Evolutionary conservation across 228 moss, liverwort and hornwort species (phyloP), one percentile per base, ranked within the genome.

Genomic region (Sphagnum magellanicum): DNA sequence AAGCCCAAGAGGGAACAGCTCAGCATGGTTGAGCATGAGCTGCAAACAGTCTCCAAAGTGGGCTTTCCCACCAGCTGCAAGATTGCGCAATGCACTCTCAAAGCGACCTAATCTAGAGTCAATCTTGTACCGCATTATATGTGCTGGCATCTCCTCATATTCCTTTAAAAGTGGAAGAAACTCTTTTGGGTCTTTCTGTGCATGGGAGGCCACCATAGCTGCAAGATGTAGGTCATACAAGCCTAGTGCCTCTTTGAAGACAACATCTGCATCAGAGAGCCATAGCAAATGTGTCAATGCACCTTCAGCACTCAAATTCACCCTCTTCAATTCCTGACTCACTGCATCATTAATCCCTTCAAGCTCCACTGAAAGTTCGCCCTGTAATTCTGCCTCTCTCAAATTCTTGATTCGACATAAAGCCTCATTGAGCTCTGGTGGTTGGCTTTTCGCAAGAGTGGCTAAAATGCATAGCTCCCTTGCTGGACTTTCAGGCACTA

Each of bases 151-250:
- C 47, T 86, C 87, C 70, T 88, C 92, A 47, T 93, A 84, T 75
- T 92, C 87, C 67, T 83, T 89, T 59, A 98, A 76, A 63, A 94
- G 81, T 14, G 98, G 98, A 58, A 98, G 79, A 71, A 98, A 98
- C 69, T 98, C 98, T 70, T 94, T 98, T 5, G 98, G 98, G 74
- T 98, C 98, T 79, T 79, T 85, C 76, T 98, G 98, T 6, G 98
- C 88, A 81, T 98, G 88, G 7, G 94, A 81, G 74, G 98, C 98
- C 17, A 98, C 98, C 82, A 98, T 93, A 50, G 98, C 98, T 67
- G 98, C 98, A 81, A 98, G 84, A 67, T 92, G 91, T 69, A 98
- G 79, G 73, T 98, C 98, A 75, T 98, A 98, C 14, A 94, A 81
- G 53, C 94, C 98, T 61, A 98, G 77, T 47, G 98, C 94, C 73